Conservation (phyloP, 192 early-diverging fungal species). For the Rhizophagus sp. region DNA sequence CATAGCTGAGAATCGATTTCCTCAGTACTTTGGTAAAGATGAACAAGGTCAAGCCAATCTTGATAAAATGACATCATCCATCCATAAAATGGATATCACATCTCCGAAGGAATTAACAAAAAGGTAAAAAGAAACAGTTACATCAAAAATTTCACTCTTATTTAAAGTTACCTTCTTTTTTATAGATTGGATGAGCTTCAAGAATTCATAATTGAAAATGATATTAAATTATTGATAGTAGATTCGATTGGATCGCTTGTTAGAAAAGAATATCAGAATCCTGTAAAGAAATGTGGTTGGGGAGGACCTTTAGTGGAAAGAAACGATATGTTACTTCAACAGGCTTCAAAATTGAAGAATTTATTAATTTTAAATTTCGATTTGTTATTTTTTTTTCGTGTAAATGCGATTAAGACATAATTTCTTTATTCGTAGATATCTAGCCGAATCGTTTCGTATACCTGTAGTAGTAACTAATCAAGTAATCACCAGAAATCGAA, state of each 20-base stretch:
- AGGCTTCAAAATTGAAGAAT: slow-evolving; percentile 18
- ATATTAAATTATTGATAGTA: slow-evolving; percentile 17
- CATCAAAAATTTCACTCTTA: not conserved
- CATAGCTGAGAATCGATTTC: slow-evolving; percentile 20
- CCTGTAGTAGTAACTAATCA: slow-evolving; percentile 19
- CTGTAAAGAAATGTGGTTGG: not conserved
- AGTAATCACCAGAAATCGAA: slow-evolving; percentile 7
- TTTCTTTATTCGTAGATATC: slow-evolving; percentile 11
- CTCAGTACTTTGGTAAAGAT: slow-evolving; percentile 2
- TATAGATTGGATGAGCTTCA: slow-evolving; percentile 25
- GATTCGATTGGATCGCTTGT: slow-evolving; percentile 24
- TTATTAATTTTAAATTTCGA: not conserved
- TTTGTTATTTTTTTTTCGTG: not conserved
- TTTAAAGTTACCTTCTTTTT: not conserved
- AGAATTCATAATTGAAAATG: slow-evolving; percentile 27
- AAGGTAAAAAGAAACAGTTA: not conserved
- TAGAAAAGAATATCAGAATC: slow-evolving; percentile 26
- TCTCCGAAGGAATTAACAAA: slow-evolving; percentile 15
- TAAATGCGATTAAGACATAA: not conserved
- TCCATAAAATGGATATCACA: slow-evolving; percentile 13
- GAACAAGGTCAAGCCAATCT: slow-evolving; percentile 22
- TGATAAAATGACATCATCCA: slow-evolving; percentile 13
- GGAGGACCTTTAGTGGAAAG: not conserved
- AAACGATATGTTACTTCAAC: slow-evolving; percentile 15
- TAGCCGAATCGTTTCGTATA: slow-evolving; percentile 30